Base-by-base conservation (phyloP, 2,329 filamentous ascomycete genomes). In the Xylogone sp. region DNA sequence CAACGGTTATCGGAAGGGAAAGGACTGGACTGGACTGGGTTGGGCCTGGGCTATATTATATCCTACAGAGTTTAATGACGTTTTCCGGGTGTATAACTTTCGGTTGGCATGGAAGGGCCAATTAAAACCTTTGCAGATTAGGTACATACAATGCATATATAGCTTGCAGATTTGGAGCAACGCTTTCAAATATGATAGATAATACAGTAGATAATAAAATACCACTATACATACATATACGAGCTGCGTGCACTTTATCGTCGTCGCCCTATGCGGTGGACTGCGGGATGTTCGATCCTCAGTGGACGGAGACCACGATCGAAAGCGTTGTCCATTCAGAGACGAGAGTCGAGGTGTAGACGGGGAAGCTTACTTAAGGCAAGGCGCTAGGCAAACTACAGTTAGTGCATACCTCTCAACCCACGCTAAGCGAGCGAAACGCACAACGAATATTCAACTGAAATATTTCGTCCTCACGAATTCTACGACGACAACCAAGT, bases 401-500 rank as follows among this genome's bases (percentile, higher is more conserved):
- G 34, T 18, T 39, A 39, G 34, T 18, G 5, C 34, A 18, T 13
- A 13, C 8, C n/a, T n/a, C n/a, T 39, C 34, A 39, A 39, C 34
- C 34, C 34, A 39, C 34, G 34, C 34, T 39, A 39, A 39, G 34
- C 34, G 34, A 39, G n/a, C 34, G 34, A 39, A 39, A 39, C 34
- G 34, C 34, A 39, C 34, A 39, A 39, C 34, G 34, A 39, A 39
- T 39, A 39, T 39, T 39, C 34, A 18, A 6, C n/a, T 39, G 34
- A 39, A 39, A 39, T 39, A 39, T 39, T 39, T 39, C 34, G 34
- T 39, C 34, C 34, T 39, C 34, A 39, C 34, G 34, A 39, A 39
- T 39, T 39, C 34, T n/a, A 39, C 34, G 34, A 39, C 53, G 53
- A 55, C 53, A 53, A 55, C 50, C n/a, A 39, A 53, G 48, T 51